A percentile compares a stretch with the other conserved stretches of the same genome.
phyloP scores from a whole-genome alignment of 768 basidiomycete species.

The Podaxis sp. region DNA sequence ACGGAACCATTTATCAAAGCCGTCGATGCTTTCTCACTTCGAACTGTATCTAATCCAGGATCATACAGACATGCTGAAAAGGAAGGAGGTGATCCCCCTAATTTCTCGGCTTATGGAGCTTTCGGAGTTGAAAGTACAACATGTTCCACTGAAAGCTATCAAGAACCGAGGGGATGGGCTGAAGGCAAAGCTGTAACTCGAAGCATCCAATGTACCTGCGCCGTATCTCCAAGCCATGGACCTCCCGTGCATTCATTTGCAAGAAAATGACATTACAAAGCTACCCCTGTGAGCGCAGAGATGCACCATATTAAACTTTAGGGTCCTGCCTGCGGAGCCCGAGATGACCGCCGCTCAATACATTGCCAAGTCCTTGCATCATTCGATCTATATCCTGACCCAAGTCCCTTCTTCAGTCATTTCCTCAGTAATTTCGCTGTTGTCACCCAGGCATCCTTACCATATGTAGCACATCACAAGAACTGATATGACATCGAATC shows the following conservation, averaged over 20 bases:
- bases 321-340: neutral
- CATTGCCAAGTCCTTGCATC: neutral
- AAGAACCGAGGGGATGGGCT: neutral
- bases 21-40: neutral
- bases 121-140: neutral
- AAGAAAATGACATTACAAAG: too few relatives aligned
- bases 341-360: neutral
- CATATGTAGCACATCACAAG: slow-evolving; percentile 1
- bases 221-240: too few relatives aligned
- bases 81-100: neutral
- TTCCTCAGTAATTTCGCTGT: neutral
- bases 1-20: neutral
- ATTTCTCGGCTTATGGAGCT: neutral
- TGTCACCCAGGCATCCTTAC: neutral
- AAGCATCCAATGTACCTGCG: too few relatives aligned
- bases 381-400: neutral
- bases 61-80: neutral
- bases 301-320: too few relatives aligned
- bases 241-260: too few relatives aligned
- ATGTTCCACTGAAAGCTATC: neutral
- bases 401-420: neutral
- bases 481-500: slow-evolving; percentile 1
- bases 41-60: neutral
- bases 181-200: neutral
- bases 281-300: too few relatives aligned